Conservation (phyloP, 2,329 filamentous ascomycete genomes). For the Cladosporium velox region DNA sequence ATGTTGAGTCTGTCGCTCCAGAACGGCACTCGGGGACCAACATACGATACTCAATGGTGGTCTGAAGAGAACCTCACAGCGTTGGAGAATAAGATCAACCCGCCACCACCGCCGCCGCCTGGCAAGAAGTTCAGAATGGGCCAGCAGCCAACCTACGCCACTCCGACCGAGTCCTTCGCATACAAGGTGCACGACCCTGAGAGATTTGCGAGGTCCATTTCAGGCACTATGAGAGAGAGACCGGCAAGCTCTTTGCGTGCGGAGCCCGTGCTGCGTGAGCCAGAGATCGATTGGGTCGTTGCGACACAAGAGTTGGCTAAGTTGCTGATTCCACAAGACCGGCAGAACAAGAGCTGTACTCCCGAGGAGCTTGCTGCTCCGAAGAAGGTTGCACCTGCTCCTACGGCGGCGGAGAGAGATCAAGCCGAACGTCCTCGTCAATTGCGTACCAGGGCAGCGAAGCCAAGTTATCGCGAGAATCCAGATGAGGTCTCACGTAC, state of each 20-base stretch:
- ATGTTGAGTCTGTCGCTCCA: constrained; percentile 19
- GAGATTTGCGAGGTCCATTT: constrained; percentile 65
- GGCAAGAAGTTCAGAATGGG: constrained; percentile 58
- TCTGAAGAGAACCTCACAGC: constrained; percentile 61
- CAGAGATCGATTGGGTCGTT: constrained; percentile 81
- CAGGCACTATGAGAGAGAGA: constrained; percentile 50
- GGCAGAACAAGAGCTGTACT: constrained; percentile 74
- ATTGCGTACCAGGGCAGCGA: constrained; percentile 14
- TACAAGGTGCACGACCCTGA: constrained; percentile 74
- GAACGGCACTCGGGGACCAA: neutral
- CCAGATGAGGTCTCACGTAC: constrained; percentile 17
- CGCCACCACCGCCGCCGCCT: constrained; percentile 50
- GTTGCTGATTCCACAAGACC: constrained; percentile 73
- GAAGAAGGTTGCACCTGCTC: constrained; percentile 43
- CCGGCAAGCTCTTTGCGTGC: constrained; percentile 41
- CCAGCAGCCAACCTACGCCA: constrained; percentile 72
- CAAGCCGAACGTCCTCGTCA: constrained; percentile 13
- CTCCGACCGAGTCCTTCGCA: constrained; percentile 83
- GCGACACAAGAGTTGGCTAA: constrained; percentile 83
- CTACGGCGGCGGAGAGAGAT: neutral
- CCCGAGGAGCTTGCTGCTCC: constrained; percentile 71
- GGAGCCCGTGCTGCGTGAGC: constrained; percentile 66
- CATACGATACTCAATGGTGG: constrained; percentile 50
- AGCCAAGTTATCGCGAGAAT: constrained; percentile 9
- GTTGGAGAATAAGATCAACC: constrained; percentile 63